These are phyloP conservation scores for Irpex sp. DNA, from an alignment of 1,284 basidiomycete genomes.

Conservation along the genomic window DNA sequence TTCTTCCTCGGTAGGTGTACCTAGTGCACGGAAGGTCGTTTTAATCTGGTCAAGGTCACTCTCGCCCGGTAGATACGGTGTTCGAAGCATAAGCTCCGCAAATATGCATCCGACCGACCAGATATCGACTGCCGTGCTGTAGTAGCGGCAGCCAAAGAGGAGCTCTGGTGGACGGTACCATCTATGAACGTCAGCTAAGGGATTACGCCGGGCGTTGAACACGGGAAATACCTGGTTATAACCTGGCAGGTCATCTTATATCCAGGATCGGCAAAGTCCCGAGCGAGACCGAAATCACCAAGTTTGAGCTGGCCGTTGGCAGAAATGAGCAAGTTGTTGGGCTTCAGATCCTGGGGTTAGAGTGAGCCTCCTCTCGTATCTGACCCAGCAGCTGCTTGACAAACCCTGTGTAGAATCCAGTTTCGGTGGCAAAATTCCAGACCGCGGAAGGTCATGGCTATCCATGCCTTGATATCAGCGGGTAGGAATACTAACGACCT, in stretches of 20 bases:
- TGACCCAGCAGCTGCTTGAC: slow-evolving; percentile 17
- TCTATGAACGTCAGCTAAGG: slow-evolving; percentile 33
- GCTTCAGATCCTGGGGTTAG: slow-evolving; percentile 82
- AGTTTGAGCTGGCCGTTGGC: slow-evolving; percentile 91
- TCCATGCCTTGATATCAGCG: slow-evolving; percentile 98
- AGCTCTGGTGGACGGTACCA: slow-evolving; percentile 98
- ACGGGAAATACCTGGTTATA: slow-evolving; percentile 72
- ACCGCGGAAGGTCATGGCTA: slow-evolving; percentile 95
- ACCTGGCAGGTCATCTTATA: slow-evolving; percentile 98
- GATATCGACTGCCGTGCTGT: slow-evolving; percentile 84
- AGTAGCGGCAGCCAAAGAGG: slow-evolving; percentile 83
- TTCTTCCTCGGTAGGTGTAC: slow-evolving; percentile 92
- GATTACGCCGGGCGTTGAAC: neutral
- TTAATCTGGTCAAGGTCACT: slow-evolving; percentile 96
- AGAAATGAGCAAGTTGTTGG: slow-evolving; percentile 95
- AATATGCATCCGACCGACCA: slow-evolving; percentile 99
- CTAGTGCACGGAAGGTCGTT: slow-evolving; percentile 90
- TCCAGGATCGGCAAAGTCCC: slow-evolving; percentile 91
- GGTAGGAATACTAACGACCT: slow-evolving; percentile 86
- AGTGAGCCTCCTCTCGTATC: neutral
- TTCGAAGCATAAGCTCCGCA: slow-evolving; percentile 92
- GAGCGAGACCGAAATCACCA: slow-evolving; percentile 97
- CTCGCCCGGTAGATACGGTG: slow-evolving; percentile 89
- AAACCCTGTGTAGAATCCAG: slow-evolving; percentile 88
- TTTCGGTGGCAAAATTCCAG: slow-evolving; percentile 96